Conservation (phyloP, 345 rosid genomes). For the Brassica napus region Da-Ae NC_063440.1:21964001-21964500, state of each 20-base stretch:
- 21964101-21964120: slow-evolving; percentile 52
- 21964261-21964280: slow-evolving; percentile 58
- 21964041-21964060: slow-evolving; percentile 66
- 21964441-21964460: slow-evolving; percentile 48
- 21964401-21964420: slow-evolving; percentile 67
- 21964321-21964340: slow-evolving; percentile 29
- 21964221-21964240: slow-evolving; percentile 54
- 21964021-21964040: slow-evolving; percentile 57
- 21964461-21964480: slow-evolving; percentile 51
- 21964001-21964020: slow-evolving; percentile 56
- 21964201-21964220: slow-evolving; percentile 68
- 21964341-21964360: slow-evolving; percentile 45
- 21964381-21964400: slow-evolving; percentile 41
- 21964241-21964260: slow-evolving; percentile 52
- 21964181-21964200: slow-evolving; percentile 66
- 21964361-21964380: slow-evolving; percentile 31
- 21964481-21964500: slow-evolving; percentile 79
- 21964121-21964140: slow-evolving; percentile 48
- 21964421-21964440: slow-evolving; percentile 40
- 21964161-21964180: slow-evolving; percentile 33
- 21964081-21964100: slow-evolving; percentile 48
- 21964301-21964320: slow-evolving; percentile 49
- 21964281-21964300: slow-evolving; percentile 61
- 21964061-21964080: slow-evolving; percentile 73
- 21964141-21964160: slow-evolving; percentile 66